A percentile compares a stretch with the other conserved stretches of the same genome.
Evolutionary conservation across 2,329 filamentous ascomycete genomes (phyloP).

Genomic region (Xylaria sp.): DNA sequence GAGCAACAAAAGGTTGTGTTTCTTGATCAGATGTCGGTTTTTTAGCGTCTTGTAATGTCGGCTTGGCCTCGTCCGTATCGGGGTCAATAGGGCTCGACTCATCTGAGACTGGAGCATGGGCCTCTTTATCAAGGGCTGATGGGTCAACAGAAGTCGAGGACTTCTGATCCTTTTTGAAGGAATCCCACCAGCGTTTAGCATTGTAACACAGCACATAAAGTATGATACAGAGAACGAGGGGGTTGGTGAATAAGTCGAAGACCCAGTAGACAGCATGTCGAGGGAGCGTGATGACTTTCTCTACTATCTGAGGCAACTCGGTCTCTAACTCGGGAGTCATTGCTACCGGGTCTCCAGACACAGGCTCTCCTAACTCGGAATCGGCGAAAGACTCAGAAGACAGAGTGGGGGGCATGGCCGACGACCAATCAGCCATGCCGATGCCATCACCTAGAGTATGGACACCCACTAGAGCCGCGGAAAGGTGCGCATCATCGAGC

Average conservation of each 20-base stretch:
- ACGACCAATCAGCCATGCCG: slow-evolving; percentile 51
- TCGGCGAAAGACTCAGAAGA: slow-evolving; percentile 42
- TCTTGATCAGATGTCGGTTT: slow-evolving; percentile 33
- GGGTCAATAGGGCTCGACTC: slow-evolving; percentile 8
- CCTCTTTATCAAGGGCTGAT: slow-evolving; percentile 27
- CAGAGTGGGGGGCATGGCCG: slow-evolving; percentile 53
- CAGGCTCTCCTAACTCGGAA: slow-evolving; percentile 39
- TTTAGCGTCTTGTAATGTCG: slow-evolving; percentile 8
- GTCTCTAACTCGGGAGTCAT: slow-evolving; percentile 44
- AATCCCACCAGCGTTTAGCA: slow-evolving; percentile 56
- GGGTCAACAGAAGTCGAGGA: slow-evolving; percentile 42
- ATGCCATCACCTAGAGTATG: slow-evolving; percentile 68
- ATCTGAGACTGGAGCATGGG: slow-evolving; percentile 16
- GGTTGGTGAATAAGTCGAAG: slow-evolving; percentile 61
- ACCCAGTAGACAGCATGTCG: slow-evolving; percentile 62
- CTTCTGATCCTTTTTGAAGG: slow-evolving; percentile 34
- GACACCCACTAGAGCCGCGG: slow-evolving; percentile 75
- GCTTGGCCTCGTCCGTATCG: background rate
- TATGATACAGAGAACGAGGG: slow-evolving; percentile 47
- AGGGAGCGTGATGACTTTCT: slow-evolving; percentile 63
- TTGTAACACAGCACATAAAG: slow-evolving; percentile 56
- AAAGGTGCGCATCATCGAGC: slow-evolving; percentile 60
- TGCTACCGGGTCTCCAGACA: slow-evolving; percentile 51
- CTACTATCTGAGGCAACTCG: slow-evolving; percentile 58
- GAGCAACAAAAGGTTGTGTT: slow-evolving; percentile 33